A percentile compares a stretch with the other conserved stretches of the same genome.
Conservation (phyloP, 805 yeast species). For the Yarrowia divulgata region DNA sequence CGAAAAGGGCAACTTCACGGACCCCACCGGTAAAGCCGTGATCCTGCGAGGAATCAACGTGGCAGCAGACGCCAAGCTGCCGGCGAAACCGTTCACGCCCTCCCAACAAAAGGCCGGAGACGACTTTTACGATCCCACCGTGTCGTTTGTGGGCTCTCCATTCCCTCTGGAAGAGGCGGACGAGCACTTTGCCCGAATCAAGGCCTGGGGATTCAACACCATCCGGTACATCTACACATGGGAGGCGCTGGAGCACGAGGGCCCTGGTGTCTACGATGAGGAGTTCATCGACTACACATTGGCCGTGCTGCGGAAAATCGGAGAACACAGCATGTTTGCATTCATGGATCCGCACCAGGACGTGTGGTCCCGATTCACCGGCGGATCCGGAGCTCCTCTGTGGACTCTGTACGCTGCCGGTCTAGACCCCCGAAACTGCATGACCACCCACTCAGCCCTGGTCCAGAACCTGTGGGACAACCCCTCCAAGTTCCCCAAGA, state of each 20-base stretch:
- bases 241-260: constrained; percentile 91
- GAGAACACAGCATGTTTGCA: constrained; percentile 71
- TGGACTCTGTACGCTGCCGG: constrained; percentile 95
- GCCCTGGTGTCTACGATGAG: constrained; percentile 83
- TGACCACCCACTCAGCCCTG: constrained; percentile 75
- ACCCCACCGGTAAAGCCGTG: constrained; percentile 63
- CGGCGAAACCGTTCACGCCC: constrained; percentile 58
- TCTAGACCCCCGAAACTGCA: constrained; percentile 72
- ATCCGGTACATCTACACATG: constrained; percentile 81
- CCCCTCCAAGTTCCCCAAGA: constrained; percentile 67
- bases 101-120: constrained; percentile 47
- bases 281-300: constrained; percentile 76
- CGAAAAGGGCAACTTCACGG: constrained; percentile 63
- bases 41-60: constrained; percentile 80
- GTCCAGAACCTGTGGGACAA: constrained; percentile 63
- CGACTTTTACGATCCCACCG: constrained; percentile 71
- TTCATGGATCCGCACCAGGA: constrained; percentile 92
- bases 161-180: constrained; percentile 77
- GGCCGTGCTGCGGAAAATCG: constrained; percentile 63
- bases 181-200: constrained; percentile 71
- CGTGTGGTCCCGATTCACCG: constrained; percentile 87
- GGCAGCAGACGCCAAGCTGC: constrained; percentile 77
- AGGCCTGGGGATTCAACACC: constrained; percentile 81
- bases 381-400: constrained; percentile 93
- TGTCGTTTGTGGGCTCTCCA: constrained; percentile 85